Evolutionary conservation across 2,329 filamentous ascomycete species (phyloP), one percentile per base, ranked within the genome.

Genomic region (Escovopsis sp.): DNA sequence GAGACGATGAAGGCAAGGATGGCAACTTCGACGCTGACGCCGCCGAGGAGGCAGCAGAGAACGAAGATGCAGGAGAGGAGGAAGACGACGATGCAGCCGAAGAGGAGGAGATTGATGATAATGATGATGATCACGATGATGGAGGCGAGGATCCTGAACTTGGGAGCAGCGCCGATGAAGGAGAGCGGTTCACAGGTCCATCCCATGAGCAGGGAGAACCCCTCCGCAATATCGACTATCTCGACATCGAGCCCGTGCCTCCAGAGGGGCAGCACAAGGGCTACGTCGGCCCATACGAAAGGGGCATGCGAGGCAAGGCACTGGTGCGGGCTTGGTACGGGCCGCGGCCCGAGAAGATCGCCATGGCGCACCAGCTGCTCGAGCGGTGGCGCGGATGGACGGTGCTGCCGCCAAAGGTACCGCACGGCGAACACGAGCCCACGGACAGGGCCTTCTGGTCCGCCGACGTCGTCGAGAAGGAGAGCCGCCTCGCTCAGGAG

Each of bases 321-420:
- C 55, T 63, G 6, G 47, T 67, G 9, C 57, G 61, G 26, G 54
- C 60, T 30, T 63, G 67, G 59, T 70, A 67, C 48, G 66, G 67
- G 1, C 61, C 65, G 0, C 58, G 60, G 23, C 52, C 53, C 26
- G 51, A 57, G 7, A 52, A 56, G 7, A 52, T 68, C 43, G 55
- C 51, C 33, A 54, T 59, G 38, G 55, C 59, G 26, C 58, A 61
- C 51, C 55, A 54, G 26, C 53, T 68, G 50, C 51, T 67, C 28
- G 58, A 60, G 38, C 62, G 61, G n/a, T 70, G 65, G 65, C 53
- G 55, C 26, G 49, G 55, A 37, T 64, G 58, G 51, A 58, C 60
- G 4, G 58, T 67, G 8, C 50, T 69, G 38, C 67, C 67, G 19
- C 58, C 59, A 2, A 60, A 55, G 44, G 39, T 52, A n/a, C 47